A percentile compares a stretch with the other conserved stretches of the same genome.
Evolutionary conservation across 441 rosid genomes (phyloP).

Genomic region (Adansonia gregorii): DNA sequence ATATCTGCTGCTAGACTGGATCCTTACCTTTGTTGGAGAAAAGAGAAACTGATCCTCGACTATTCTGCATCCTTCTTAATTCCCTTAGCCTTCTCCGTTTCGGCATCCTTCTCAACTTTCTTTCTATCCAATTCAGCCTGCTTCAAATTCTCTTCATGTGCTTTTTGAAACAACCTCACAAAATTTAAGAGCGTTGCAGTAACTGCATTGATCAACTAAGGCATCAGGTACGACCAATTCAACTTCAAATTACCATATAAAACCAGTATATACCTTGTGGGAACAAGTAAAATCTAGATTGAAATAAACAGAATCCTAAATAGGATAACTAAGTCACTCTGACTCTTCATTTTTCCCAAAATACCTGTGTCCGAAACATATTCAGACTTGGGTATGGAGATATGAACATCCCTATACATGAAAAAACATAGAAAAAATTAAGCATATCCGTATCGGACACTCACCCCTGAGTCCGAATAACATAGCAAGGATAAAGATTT

Average conservation of each 20-base stretch:
- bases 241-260: conserved; percentile 9
- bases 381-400: too few species aligned
- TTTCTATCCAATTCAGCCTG: conserved; percentile 91
- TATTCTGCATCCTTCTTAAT: conserved; percentile 54
- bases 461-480: too few species aligned
- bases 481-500: too few species aligned
- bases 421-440: too few species aligned
- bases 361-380: too few species aligned
- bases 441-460: too few species aligned
- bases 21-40: conserved; percentile 26
- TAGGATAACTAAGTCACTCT: not conserved
- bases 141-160: conserved; percentile 91
- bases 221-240: conserved; percentile 22
- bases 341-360: too few species aligned
- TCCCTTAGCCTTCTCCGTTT: conserved; percentile 82
- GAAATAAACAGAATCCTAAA: not conserved
- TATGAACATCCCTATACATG: too few species aligned
- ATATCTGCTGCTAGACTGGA: conserved; percentile 31
- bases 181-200: conserved; percentile 84
- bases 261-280: not conserved
- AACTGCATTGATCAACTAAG: conserved; percentile 58
- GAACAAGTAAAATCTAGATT: not conserved
- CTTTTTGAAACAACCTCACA: conserved; percentile 82
- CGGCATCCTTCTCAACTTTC: conserved; percentile 83
- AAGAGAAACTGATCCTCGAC: conserved; percentile 39